Conservation (phyloP, 441 rosid species). For the Eutrema salsugineum region DNA sequence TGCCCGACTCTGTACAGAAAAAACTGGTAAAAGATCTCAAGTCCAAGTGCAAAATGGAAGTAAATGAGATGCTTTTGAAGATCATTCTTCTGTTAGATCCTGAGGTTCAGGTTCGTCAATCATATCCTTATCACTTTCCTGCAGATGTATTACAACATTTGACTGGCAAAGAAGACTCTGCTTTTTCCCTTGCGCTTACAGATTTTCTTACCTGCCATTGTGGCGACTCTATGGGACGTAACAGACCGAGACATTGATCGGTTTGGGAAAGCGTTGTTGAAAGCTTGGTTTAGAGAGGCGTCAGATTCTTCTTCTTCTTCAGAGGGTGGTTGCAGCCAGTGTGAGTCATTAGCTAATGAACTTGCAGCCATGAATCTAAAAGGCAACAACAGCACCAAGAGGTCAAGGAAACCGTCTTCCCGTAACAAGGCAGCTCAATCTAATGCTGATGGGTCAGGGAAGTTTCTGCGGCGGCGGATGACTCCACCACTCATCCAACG, state of each 20-base stretch:
- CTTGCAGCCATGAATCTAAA: constrained; percentile 55
- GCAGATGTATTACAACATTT: neutral
- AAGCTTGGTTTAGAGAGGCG: constrained; percentile 80
- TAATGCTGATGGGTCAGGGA: constrained; percentile 12
- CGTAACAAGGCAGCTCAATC: constrained; percentile 39
- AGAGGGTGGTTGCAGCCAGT: constrained; percentile 38
- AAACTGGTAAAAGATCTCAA: constrained; percentile 59
- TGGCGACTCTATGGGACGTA: constrained; percentile 95
- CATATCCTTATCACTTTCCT: constrained; percentile 3
- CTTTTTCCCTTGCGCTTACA: neutral
- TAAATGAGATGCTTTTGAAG: constrained; percentile 60
- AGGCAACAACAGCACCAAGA: constrained; percentile 35
- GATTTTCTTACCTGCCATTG: constrained; percentile 26
- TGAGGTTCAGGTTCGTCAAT: constrained; percentile 78
- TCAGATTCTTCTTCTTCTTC: constrained; percentile 32
- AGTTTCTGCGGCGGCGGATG: too few species aligned
- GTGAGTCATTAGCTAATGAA: constrained; percentile 53
- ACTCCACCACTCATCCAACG: too few species aligned
- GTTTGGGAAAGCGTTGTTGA: constrained; percentile 78
- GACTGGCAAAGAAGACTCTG: neutral
- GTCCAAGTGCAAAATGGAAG: constrained; percentile 67
- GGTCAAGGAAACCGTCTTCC: constrained; percentile 40
- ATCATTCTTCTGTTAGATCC: constrained; percentile 68
- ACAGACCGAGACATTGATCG: constrained; percentile 95
- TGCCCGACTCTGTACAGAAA: constrained; percentile 44